These are phyloP conservation scores for Alloteropsis semialata DNA, from an alignment of 176 grass and related monocot genomes.

Conservation along the genomic window DNA sequence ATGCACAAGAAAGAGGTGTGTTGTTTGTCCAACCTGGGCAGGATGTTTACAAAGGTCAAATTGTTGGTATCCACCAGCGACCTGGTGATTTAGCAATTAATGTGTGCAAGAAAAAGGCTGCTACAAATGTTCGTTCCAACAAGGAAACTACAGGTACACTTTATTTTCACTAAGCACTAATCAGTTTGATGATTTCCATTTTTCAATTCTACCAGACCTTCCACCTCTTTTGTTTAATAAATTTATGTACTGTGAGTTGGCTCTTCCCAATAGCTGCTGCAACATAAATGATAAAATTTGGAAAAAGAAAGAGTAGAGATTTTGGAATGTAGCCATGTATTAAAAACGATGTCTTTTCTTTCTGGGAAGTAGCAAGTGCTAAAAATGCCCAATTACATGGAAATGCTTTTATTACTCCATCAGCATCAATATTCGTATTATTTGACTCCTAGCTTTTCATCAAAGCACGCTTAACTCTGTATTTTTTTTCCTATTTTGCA, in stretches of 20 bases:
- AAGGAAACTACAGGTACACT: constrained; percentile 86
- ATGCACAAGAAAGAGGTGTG: constrained; percentile 94
- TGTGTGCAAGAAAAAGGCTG: constrained; percentile 99
- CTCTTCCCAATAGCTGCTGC: not conserved
- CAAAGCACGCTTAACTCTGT: not conserved
- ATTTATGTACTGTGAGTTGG: not conserved
- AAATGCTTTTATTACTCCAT: not conserved
- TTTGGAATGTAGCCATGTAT: not conserved
- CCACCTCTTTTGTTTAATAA: not conserved
- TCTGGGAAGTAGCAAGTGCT: not conserved
- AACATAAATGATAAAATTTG: constrained; percentile 2
- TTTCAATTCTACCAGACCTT: not conserved
- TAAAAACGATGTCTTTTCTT: not conserved
- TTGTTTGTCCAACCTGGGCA: constrained; percentile 73
- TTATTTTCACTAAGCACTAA: not conserved
- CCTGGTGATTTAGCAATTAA: constrained; percentile 93
- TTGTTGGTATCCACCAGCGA: constrained; percentile 91
- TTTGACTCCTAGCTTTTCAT: not conserved
- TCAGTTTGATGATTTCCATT: constrained; percentile 5
- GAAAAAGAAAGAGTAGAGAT: not conserved
- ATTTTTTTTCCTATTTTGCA: constrained; percentile 43
- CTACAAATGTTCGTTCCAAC: constrained; percentile 94
- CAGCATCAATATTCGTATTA: not conserved
- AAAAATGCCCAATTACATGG: not conserved
- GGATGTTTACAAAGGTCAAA: constrained; percentile 95